These are phyloP conservation scores for Dendryphion nanum DNA, from an alignment of 2,329 filamentous ascomycete genomes.

Conservation along the genomic window DNA sequence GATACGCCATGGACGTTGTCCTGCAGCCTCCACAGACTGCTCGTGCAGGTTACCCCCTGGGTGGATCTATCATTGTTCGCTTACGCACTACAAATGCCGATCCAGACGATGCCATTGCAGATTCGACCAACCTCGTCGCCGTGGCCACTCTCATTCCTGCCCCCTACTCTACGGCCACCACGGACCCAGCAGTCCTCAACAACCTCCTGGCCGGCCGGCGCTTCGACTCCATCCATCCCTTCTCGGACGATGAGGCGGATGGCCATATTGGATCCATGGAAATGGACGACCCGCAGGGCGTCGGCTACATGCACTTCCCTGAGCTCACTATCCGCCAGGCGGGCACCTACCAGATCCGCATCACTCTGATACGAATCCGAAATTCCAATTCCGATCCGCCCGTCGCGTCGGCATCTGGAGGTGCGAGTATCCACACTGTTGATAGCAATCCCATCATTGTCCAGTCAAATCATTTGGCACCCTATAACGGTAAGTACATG, in stretches of 20 bases:
- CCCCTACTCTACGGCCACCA: conserved; percentile 22
- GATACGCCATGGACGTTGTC: conserved; percentile 40
- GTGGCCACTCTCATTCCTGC: conserved; percentile 32
- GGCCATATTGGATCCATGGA: conserved; percentile 37
- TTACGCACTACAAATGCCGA: conserved; percentile 31
- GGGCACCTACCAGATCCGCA: conserved; percentile 37
- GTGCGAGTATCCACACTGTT: conserved; percentile 28
- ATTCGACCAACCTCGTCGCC: conserved; percentile 34
- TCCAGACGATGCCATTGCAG: conserved; percentile 29
- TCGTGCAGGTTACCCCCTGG: conserved; percentile 29
- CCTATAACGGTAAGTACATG: conserved; percentile 34
- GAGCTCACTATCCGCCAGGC: conserved; percentile 36
- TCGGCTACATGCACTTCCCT: conserved; percentile 39
- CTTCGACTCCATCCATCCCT: conserved; percentile 36
- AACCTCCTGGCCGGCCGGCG: conserved; percentile 28
- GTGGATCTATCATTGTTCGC: conserved; percentile 33
- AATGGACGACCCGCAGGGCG: conserved; percentile 32
- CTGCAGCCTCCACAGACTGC: conserved; percentile 36
- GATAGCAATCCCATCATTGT: conserved; percentile 37
- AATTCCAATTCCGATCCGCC: conserved; percentile 25
- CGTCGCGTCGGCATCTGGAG: conserved; percentile 22
- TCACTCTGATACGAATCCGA: conserved; percentile 36
- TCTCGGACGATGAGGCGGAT: conserved; percentile 37
- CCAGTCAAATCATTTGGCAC: conserved; percentile 15
- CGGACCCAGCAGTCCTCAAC: conserved; percentile 30